These are phyloP conservation scores for Trichoderma sp. DNA, from an alignment of 2,329 filamentous ascomycete genomes.

Conservation along the genomic window DNA sequence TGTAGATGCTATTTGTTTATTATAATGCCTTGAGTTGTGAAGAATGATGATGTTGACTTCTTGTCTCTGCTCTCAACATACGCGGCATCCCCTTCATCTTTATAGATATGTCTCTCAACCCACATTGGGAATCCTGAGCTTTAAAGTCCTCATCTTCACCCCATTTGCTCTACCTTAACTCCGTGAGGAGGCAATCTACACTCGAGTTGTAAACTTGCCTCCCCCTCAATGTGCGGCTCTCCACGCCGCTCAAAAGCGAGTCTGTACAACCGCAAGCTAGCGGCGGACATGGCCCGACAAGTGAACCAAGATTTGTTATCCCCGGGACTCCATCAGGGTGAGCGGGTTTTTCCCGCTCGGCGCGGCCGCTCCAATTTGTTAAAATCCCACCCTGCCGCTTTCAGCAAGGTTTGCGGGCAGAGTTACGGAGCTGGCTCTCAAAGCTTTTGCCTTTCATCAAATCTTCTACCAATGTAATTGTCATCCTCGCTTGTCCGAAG, in stretches of 20 bases:
- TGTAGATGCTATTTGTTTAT: background rate
- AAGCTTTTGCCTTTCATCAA: background rate
- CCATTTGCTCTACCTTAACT: background rate
- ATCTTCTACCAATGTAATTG: background rate
- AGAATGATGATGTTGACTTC: background rate
- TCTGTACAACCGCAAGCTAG: background rate
- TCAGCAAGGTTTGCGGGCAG: background rate
- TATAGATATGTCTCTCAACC: background rate
- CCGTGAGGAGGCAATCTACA: background rate
- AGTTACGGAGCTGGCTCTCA: background rate
- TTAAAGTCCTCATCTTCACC: background rate
- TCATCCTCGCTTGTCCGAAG: background rate
- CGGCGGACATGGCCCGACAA: no score
- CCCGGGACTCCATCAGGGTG: background rate
- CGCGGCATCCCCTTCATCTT: background rate
- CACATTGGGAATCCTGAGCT: background rate
- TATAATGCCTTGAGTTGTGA: background rate
- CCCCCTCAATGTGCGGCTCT: background rate
- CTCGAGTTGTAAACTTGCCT: background rate
- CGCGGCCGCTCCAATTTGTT: conserved; percentile 12
- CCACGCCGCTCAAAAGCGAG: background rate
- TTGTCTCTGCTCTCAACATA: background rate
- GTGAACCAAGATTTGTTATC: background rate
- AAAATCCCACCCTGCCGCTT: background rate
- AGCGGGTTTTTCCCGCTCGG: conserved; percentile 8